These are phyloP conservation scores for Trichoderma virens DNA, from an alignment of 495 filamentous ascomycete species.

Conservation along the genomic window DNA sequence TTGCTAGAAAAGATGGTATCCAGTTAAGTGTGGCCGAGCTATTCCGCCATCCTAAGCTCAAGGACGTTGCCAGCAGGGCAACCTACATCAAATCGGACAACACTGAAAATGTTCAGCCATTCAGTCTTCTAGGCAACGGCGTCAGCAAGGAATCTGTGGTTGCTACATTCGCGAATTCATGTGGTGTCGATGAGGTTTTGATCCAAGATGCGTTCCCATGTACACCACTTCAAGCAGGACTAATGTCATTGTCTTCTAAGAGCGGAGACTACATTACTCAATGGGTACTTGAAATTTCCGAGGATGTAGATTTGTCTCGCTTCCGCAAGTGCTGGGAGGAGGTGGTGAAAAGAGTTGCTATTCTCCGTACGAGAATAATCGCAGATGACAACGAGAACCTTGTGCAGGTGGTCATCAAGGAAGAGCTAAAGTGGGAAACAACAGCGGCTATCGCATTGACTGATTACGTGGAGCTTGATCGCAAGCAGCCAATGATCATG, in stretches of 20 bases:
- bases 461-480: not conserved
- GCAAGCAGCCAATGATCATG: not conserved
- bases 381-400: not conserved
- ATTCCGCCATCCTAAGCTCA: not conserved
- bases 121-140: not conserved
- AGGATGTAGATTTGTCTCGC: not conserved
- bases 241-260: not conserved
- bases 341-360: not conserved
- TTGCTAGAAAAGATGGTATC: not conserved
- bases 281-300: not conserved
- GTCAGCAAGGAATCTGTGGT: no score
- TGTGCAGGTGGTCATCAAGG: not conserved
- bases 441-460: no score
- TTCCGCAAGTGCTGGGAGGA: not conserved
- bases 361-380: not conserved
- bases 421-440: not conserved
- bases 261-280: not conserved
- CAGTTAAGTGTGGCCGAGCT: not conserved
- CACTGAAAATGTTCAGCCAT: not conserved
- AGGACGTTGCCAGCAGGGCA: not conserved
- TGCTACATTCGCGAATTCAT: not conserved
- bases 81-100: not conserved
- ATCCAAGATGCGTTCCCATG: constrained; percentile 2
- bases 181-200: not conserved
- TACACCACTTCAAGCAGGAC: not conserved